Percentiles rank a stretch among this genome's conserved stretches.
Conservation (phyloP, 192 early-diverging fungal genomes). For the Podila clonocystis region DNA sequence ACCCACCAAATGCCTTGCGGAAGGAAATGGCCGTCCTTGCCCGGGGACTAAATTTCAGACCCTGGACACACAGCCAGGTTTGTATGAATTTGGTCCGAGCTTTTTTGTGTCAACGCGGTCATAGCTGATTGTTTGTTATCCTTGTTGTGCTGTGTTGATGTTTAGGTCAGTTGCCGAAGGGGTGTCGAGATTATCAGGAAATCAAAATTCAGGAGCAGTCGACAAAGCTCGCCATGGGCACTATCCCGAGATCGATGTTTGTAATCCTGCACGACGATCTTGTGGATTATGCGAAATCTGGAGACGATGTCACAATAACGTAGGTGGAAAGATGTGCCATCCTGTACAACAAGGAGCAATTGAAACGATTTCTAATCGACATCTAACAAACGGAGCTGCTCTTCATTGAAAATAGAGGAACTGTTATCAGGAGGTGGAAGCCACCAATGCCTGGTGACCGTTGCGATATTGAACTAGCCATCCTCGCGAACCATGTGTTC, state of each 20-base stretch:
- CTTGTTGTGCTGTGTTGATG: neutral
- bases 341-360: neutral
- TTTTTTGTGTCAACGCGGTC: neutral
- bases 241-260: conserved; percentile 66
- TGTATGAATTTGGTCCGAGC: neutral
- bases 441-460: conserved; percentile 57
- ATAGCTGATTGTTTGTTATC: too few species aligned
- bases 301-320: conserved; percentile 68
- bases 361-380: neutral
- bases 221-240: conserved; percentile 69
- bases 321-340: conserved; percentile 18
- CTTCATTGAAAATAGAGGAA: conserved; percentile 53
- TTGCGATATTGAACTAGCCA: conserved; percentile 67
- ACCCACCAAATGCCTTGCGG: conserved; percentile 63
- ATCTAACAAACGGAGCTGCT: neutral
- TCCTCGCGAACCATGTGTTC: conserved; percentile 70
- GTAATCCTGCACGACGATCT: conserved; percentile 69
- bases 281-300: conserved; percentile 69
- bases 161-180: conserved; percentile 52
- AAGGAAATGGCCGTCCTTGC: conserved; percentile 49
- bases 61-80: conserved; percentile 41
- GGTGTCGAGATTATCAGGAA: conserved; percentile 81
- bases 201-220: conserved; percentile 82
- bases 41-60: conserved; percentile 62
- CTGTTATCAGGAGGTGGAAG: conserved; percentile 69